These are phyloP conservation scores for Novymonas esmeraldas DNA, from an alignment of 208 protist species.

Conservation along the genomic window DNA sequence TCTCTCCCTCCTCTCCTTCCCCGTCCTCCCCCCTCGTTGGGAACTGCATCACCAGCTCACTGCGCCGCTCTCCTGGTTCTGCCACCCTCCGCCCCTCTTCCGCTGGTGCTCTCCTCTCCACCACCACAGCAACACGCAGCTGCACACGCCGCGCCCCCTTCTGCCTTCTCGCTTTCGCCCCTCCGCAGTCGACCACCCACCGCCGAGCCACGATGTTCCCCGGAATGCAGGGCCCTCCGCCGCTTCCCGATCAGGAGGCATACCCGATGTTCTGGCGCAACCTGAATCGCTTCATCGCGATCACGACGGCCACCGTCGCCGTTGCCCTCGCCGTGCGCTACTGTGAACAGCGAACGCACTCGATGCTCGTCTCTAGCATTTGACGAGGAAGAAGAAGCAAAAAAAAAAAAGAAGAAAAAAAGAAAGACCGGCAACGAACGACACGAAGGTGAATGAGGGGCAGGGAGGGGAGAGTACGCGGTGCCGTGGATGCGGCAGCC, in stretches of 20 bases:
- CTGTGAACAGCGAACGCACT: slow-evolving; percentile 69
- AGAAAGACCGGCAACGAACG: too few relatives aligned
- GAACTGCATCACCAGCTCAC: background rate
- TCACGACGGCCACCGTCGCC: slow-evolving; percentile 46
- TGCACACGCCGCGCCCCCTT: too few relatives aligned
- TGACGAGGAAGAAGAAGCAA: slow-evolving; percentile 20
- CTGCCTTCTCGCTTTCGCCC: background rate
- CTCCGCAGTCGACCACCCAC: background rate
- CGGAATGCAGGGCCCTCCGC: slow-evolving; percentile 71
- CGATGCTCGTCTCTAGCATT: slow-evolving; percentile 51
- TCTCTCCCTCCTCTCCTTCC: background rate
- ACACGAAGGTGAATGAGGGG: too few relatives aligned
- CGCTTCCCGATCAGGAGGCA: slow-evolving; percentile 65
- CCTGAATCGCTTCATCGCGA: slow-evolving; percentile 66
- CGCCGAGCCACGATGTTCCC: slow-evolving; percentile 60
- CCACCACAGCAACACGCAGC: too few relatives aligned
- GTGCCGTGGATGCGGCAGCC: too few relatives aligned
- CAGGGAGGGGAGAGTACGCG: too few relatives aligned
- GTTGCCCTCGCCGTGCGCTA: slow-evolving; percentile 62
- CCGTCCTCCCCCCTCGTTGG: background rate
- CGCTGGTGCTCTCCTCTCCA: background rate
- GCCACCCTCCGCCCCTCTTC: background rate
- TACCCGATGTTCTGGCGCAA: slow-evolving; percentile 78
- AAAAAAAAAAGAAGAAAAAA: slow-evolving; percentile 3
- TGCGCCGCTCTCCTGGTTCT: background rate